Percentiles rank a stretch among this genome's conserved stretches.
Evolutionary conservation across 805 yeast genomes (phyloP).

Genomic region (Candida maris): DNA sequence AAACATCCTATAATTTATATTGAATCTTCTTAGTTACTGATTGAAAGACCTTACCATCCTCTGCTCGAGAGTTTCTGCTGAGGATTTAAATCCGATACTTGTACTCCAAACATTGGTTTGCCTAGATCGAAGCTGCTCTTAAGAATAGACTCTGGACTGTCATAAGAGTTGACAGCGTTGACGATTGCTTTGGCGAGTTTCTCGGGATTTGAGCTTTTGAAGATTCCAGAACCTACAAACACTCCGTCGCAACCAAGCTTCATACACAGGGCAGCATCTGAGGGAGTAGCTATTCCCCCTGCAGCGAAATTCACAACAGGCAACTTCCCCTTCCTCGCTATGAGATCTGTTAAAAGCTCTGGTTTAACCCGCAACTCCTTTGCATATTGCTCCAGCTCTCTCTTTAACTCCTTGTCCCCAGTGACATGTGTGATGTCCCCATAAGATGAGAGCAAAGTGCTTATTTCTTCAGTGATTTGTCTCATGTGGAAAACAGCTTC

Average conservation of each 20-base stretch:
- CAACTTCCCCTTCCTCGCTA: slow-evolving; percentile 53
- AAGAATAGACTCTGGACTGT: slow-evolving; percentile 56
- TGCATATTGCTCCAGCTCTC: slow-evolving; percentile 49
- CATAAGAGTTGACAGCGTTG: slow-evolving; percentile 68
- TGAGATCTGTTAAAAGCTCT: slow-evolving; percentile 46
- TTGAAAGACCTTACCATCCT: slow-evolving; percentile 41
- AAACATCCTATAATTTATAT: no score
- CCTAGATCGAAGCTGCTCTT: slow-evolving; percentile 70
- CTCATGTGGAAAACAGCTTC: slow-evolving; percentile 78
- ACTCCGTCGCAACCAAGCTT: slow-evolving; percentile 78
- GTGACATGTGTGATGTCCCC: slow-evolving; percentile 2
- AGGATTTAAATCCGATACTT: slow-evolving; percentile 48
- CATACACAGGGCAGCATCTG: slow-evolving; percentile 84
- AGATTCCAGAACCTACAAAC: slow-evolving; percentile 76
- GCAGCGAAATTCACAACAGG: slow-evolving; percentile 88
- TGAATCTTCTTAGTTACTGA: no score
- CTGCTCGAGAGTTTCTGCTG: slow-evolving; percentile 46
- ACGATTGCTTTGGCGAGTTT: slow-evolving; percentile 76
- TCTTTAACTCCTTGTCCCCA: slow-evolving; percentile 1
- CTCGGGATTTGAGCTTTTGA: slow-evolving; percentile 70
- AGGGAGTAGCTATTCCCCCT: slow-evolving; percentile 86
- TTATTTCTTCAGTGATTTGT: slow-evolving; percentile 54
- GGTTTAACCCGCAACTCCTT: slow-evolving; percentile 56
- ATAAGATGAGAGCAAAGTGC: slow-evolving; percentile 34
- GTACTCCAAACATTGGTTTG: slow-evolving; percentile 70